These are phyloP conservation scores for Salmacisia buchloeana DNA, from an alignment of 1,284 basidiomycete species.

Conservation along the genomic window DNA sequence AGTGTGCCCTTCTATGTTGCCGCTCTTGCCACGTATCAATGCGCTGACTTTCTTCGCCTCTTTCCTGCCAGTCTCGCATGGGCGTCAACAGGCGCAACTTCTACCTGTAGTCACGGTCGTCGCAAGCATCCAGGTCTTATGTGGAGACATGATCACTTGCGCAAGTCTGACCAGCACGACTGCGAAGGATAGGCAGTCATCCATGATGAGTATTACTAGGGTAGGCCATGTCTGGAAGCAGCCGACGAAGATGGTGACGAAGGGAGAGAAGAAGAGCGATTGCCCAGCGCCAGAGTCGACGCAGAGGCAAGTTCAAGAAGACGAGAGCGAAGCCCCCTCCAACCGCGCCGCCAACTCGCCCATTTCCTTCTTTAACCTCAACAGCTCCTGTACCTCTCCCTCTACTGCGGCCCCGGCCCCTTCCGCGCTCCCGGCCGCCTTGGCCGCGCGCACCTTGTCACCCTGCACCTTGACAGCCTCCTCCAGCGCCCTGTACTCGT, in stretches of 20 bases:
- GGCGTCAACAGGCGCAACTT: constrained; percentile 22
- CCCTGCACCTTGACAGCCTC: constrained; percentile 31
- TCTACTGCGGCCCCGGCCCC: constrained; percentile 17
- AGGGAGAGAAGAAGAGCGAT: too few species aligned
- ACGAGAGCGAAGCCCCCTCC: not conserved
- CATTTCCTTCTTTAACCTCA: constrained; percentile 21
- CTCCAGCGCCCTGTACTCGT: constrained; percentile 34
- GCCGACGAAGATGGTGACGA: too few species aligned
- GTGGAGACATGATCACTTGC: too few species aligned
- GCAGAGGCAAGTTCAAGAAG: not conserved
- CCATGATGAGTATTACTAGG: too few species aligned
- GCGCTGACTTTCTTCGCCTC: not conserved
- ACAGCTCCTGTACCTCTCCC: constrained; percentile 20
- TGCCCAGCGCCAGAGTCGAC: not conserved
- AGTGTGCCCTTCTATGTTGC: not conserved
- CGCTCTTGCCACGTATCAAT: not conserved
- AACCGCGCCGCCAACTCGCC: constrained; percentile 13
- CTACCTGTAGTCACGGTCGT: constrained; percentile 11
- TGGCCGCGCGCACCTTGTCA: constrained; percentile 31
- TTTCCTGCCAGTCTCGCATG: constrained; percentile 16
- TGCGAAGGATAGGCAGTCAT: too few species aligned
- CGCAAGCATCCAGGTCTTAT: too few species aligned
- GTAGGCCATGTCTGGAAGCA: too few species aligned
- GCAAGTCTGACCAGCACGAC: too few species aligned
- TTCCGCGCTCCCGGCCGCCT: constrained; percentile 14